phyloP scores from a whole-genome alignment of 768 basidiomycete genomes.

The Rhizopogon roseolus region DNA sequence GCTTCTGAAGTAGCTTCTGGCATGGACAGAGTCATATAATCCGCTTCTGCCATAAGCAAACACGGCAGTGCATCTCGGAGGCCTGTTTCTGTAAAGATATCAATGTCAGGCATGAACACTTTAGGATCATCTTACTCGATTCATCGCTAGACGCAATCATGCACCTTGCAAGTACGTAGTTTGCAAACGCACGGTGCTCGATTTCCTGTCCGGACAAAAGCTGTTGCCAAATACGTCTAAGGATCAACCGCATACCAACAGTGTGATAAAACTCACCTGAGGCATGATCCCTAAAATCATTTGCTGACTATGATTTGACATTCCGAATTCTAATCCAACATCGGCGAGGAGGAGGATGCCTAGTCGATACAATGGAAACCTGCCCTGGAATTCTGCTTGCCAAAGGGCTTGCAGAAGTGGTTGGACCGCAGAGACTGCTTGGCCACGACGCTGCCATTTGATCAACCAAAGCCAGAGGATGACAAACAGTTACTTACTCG shows the following conservation, averaged over 20 bases:
- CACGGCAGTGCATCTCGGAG: conserved; percentile 57
- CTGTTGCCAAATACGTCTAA: conserved; percentile 29
- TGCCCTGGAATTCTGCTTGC: conserved; percentile 75
- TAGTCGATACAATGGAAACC: conserved; percentile 62
- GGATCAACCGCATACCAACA: neutral
- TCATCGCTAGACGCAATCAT: conserved; percentile 55
- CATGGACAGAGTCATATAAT: conserved; percentile 58
- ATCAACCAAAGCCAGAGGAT: conserved; percentile 10
- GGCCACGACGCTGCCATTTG: conserved; percentile 50
- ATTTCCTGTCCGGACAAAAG: conserved; percentile 66
- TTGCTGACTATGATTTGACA: conserved; percentile 58
- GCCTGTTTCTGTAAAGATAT: conserved; percentile 20
- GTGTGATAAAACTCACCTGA: conserved; percentile 45
- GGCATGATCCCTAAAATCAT: conserved; percentile 80
- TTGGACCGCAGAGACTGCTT: conserved; percentile 58
- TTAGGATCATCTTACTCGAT: conserved; percentile 31
- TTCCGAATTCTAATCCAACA: conserved; percentile 69
- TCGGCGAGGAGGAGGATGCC: conserved; percentile 75
- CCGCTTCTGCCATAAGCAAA: conserved; percentile 59
- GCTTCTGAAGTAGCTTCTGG: conserved; percentile 58
- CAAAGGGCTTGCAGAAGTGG: conserved; percentile 68
- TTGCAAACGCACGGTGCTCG: conserved; percentile 73
- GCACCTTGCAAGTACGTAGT: conserved; percentile 70
- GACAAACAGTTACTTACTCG: conserved; percentile 26
- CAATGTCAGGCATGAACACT: neutral